Evolutionary conservation across 78 protist species (phyloP), one percentile per base, ranked within the genome.

Genomic region (Reticulomyxa filosa): DNA sequence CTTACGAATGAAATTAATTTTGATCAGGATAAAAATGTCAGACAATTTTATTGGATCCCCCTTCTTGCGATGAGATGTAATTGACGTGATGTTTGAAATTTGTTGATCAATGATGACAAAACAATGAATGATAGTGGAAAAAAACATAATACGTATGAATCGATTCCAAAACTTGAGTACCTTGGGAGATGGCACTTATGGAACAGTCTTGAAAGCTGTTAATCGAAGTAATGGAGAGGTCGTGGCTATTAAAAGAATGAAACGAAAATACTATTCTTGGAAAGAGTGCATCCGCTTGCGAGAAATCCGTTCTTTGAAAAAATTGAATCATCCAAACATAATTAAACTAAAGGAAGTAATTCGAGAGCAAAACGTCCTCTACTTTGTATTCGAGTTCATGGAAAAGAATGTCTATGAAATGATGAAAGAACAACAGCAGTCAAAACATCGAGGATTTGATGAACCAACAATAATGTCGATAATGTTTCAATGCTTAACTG

Each of bases 211-310:
- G 36, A 72, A 70, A 65, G 87, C 81, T 0, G 38, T 55, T 23
- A 65, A 74, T 50, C 55, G 53, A 38, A 25, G 55, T 13, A 75
- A 76, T 0, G 78, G 81, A n/a, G 84, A 85, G 62, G 33, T 72
- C 13, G 97, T 92, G 3, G 98, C 98, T 1, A 83, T 93, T 34
- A 93, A 93, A 62, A 70, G 75, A 39, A 83, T 93, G 95, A 93
- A 93, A 57, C 46, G 73, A 65, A 79, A 78, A 69, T 89, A 59
- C 61, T 77, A 75, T 62, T 38, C 76, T 0, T 93, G 94, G 94
- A 82, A 80, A 8, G 95, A 89, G 33, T 87, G 94, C 74, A 32
- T 83, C 20, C 38, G 57, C 26, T 71, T 89, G 33, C 59, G 86
- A 2, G 98, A 93, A 52, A 86, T 93, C 22, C 38, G 11, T 17